phyloP scores from a whole-genome alignment of 345 rosid genomes.

The Arabidopsis suecica region DNA sequence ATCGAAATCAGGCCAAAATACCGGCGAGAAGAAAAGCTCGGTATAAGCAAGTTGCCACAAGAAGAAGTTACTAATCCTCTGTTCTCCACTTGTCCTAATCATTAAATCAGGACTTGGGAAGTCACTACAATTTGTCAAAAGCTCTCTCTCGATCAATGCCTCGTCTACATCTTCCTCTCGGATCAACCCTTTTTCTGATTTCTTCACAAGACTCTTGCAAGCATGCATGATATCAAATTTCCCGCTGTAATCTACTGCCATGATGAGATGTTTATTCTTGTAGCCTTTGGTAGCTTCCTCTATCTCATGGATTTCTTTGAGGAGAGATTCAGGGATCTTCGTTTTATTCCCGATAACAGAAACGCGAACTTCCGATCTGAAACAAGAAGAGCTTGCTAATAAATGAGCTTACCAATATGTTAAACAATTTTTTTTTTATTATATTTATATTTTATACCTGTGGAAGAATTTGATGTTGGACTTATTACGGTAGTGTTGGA shows the following conservation, averaged over 20 bases:
- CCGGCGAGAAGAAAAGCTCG: slow-evolving; percentile 60
- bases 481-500: slow-evolving; percentile 47
- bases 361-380: slow-evolving; percentile 57
- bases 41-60: slow-evolving; percentile 80
- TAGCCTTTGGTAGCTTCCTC: slow-evolving; percentile 57
- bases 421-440: not conserved
- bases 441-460: slow-evolving; percentile 41
- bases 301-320: slow-evolving; percentile 38
- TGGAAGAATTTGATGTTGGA: slow-evolving; percentile 47
- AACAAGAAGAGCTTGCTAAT: slow-evolving; percentile 1
- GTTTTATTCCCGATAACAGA: slow-evolving; percentile 63
- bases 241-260: slow-evolving; percentile 76
- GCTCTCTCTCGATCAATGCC: slow-evolving; percentile 57
- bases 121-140: slow-evolving; percentile 61
- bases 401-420: not conserved
- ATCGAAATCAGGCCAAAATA: slow-evolving; percentile 83
- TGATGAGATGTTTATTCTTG: slow-evolving; percentile 57
- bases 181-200: slow-evolving; percentile 52
- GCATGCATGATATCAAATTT: slow-evolving; percentile 63
- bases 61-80: slow-evolving; percentile 76
- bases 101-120: slow-evolving; percentile 66
- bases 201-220: slow-evolving; percentile 60
- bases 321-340: slow-evolving; percentile 53
- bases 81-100: slow-evolving; percentile 78
- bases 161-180: slow-evolving; percentile 62